Evolutionary conservation across 495 filamentous ascomycete species (phyloP), one percentile per base, ranked within the genome.

Genomic region (Chaetomium fimeti): DNA sequence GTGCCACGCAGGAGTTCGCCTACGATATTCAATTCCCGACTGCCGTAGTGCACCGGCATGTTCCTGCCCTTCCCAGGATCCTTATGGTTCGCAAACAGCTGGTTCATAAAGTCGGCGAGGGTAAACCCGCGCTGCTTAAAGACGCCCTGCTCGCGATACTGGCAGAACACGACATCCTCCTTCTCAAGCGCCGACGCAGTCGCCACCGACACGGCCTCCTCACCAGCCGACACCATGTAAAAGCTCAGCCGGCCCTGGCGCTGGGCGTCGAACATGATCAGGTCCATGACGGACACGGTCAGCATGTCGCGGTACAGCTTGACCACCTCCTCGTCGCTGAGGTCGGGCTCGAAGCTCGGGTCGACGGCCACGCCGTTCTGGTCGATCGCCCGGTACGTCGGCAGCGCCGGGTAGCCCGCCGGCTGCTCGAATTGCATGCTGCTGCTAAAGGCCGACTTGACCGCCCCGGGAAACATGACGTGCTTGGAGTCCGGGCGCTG

Each of bases 21-120:
- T 69, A 94, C 90, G 64, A 93, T 90, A 68, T 95, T 91, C 27
- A 93, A 80, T 68, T 89, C 87, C 38, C 81, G 83, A 70, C 90
- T 91, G 28, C 92, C 94, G 65, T 97, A 99, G 69, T 99, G 94
- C 20, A 98, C 91, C 13, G 94, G 95, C 94, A 99, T 99, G 71
- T 97, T 98, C 60, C 94, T 87, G 6, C 95, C 94, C 63, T 81
- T 83, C 3, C 93, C 93, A 3, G 76, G 76, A 65, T 99, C 94
- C 63, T 93, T 85, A 29, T 75, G 79, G 70, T 97, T 99, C 29
- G 95, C 87, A 75, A 99, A 97, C 5, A 98, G 77, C 75, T 99
- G 95, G 71, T 84, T 90, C 94, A 98, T 98, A 70, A 97, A 98
- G 58, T 97, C 82, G 29, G 85, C 83, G 24, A 96, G 79, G 1